Conservation (phyloP, 2,329 filamentous ascomycete genomes). For the Drechslera avenae region DNA sequence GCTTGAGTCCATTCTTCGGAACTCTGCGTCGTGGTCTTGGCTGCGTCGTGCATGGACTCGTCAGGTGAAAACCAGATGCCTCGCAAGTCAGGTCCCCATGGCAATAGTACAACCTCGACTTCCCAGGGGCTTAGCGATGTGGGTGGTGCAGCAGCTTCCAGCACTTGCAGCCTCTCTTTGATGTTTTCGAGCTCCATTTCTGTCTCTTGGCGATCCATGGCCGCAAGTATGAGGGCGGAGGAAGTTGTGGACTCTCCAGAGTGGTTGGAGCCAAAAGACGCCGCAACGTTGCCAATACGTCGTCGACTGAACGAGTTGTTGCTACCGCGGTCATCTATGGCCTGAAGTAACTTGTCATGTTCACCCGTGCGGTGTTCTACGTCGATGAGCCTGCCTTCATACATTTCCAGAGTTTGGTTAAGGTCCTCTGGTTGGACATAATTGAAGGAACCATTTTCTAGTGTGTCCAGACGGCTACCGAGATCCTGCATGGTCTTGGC, state of each 20-base stretch:
- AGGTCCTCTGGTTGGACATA: slow-evolving; percentile 70
- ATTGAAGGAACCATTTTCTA: slow-evolving; percentile 74
- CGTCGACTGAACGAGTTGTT: slow-evolving; percentile 34
- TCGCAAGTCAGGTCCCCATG: slow-evolving; percentile 64
- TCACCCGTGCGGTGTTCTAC: slow-evolving; percentile 63
- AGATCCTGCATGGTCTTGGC: slow-evolving; percentile 63
- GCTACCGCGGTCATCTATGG: slow-evolving; percentile 38
- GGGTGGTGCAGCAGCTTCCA: slow-evolving; percentile 66
- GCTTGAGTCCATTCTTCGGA: slow-evolving; percentile 56
- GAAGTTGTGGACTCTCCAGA: slow-evolving; percentile 48
- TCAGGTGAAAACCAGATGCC: slow-evolving; percentile 59
- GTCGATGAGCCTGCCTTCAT: slow-evolving; percentile 71
- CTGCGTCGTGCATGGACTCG: slow-evolving; percentile 47
- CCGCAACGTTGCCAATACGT: slow-evolving; percentile 38
- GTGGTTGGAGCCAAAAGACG: slow-evolving; percentile 50
- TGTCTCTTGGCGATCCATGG: slow-evolving; percentile 48
- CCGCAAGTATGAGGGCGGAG: slow-evolving; percentile 42
- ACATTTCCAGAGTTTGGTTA: slow-evolving; percentile 68
- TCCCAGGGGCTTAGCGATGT: slow-evolving; percentile 70
- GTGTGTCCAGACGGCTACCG: slow-evolving; percentile 67
- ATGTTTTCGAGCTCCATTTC: slow-evolving; percentile 54
- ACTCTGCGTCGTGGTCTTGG: slow-evolving; percentile 46
- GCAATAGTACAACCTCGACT: slow-evolving; percentile 76
- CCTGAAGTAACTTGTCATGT: slow-evolving; percentile 44
- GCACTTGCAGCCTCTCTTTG: slow-evolving; percentile 55